Base-by-base conservation (phyloP, 306 rosid species). In the Mimosa pudica region DNA sequence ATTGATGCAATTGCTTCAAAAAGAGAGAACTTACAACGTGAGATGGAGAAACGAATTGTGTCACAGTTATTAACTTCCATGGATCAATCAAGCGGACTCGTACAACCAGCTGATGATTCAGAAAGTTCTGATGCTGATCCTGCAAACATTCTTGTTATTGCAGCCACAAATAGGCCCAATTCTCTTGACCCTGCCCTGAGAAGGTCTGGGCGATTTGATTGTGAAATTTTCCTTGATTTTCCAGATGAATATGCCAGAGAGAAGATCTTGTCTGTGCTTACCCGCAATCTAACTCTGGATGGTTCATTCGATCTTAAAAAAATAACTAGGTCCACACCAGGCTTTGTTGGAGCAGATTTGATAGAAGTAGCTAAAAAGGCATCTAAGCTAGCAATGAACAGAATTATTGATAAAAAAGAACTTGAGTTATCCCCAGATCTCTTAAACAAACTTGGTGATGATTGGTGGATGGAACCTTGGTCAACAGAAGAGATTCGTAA, bases 101-200 rank as follows among this genome's bases (percentile, higher is more conserved):
- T 86, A 57, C 71, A 88, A 32, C 79, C 84, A 8, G 76, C 58
- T 35, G 85, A 81, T 71, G 70, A 52, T 35, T 77, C 80, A 2
- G 84, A 84, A 76, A 63, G 67, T 79, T 83, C 93, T 42, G 83
- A 83, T 58, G 77, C 75, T 76, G 51, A 8, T 18, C 90, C 89
- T 60, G 86, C 91, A 32, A 85, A 87, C 87, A 97, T 94, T 71
- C 93, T 93, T 84, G 98, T 93, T 13, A 93, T 93, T 82, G 98
- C 92, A 49, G 98, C 98, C 32, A 94, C 97, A n/a, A 94, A 94
- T 82, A 94, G 98, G 80, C 98, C 98, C 5, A 97, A 94, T 85
- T 92, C 97, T 12, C 79, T 90, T 70, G 94, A 90, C 79, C 73
- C 88, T 73, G 92, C 94, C 18, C 63, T 94, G 6, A 87, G 98